Evolutionary conservation across 2,329 filamentous ascomycete species (phyloP).

Genomic region (Zasmidium angulare): DNA sequence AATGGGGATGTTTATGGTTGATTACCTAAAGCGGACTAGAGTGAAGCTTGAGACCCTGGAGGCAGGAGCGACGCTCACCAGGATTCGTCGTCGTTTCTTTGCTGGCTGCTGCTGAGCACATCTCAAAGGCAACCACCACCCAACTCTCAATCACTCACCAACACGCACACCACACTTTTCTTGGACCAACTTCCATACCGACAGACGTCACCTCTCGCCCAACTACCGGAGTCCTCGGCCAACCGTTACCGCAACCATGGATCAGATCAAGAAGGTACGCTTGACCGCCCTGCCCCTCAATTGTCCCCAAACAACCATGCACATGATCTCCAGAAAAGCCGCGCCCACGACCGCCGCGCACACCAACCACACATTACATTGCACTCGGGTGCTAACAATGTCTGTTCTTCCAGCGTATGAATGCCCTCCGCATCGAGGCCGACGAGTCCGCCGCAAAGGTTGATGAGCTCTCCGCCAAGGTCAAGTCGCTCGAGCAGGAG

Average conservation of each 20-base stretch:
- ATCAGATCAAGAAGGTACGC: slow-evolving; percentile 45
- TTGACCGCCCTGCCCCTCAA: slow-evolving; percentile 28
- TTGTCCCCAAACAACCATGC: slow-evolving; percentile 20
- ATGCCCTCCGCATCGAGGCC: slow-evolving; percentile 87
- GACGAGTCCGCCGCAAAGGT: slow-evolving; percentile 79
- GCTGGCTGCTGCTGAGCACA: neutral
- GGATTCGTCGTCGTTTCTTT: neutral
- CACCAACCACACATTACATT: neutral
- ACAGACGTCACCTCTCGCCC: neutral
- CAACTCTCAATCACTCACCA: neutral
- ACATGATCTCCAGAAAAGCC: neutral
- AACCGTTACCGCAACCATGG: slow-evolving; percentile 34
- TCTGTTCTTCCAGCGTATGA: slow-evolving; percentile 72
- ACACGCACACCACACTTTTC: neutral
- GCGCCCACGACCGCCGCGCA: slow-evolving; percentile 5
- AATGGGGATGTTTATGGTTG: neutral
- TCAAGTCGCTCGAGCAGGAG: slow-evolving; percentile 92
- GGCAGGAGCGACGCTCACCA: neutral
- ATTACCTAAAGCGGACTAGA: neutral
- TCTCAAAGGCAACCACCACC: neutral
- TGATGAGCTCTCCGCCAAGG: slow-evolving; percentile 81
- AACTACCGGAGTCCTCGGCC: neutral
- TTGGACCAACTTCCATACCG: neutral
- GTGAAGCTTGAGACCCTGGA: neutral
- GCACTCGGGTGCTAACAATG: slow-evolving; percentile 18